Conservation (phyloP, 768 basidiomycete genomes). For the Termitomyces sp. region DNA sequence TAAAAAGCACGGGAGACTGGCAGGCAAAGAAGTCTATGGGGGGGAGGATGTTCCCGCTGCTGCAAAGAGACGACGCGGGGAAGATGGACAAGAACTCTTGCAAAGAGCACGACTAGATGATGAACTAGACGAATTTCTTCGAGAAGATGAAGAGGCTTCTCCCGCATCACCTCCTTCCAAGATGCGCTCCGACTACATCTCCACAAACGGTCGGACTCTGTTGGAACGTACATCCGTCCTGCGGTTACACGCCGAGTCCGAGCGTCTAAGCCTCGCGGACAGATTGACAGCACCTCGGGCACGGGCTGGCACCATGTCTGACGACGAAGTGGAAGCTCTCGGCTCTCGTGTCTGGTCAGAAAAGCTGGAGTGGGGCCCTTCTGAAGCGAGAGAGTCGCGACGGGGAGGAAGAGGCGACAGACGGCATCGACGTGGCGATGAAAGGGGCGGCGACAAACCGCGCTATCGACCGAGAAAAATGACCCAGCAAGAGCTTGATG, state of each 20-base stretch:
- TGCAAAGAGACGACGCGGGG: conserved; percentile 29
- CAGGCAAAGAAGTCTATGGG: conserved; percentile 54
- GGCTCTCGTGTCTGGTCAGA: conserved; percentile 15
- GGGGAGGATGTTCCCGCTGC: conserved; percentile 21
- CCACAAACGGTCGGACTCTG: conserved; percentile 43
- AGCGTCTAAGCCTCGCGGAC: conserved; percentile 29
- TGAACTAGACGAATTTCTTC: conserved; percentile 68
- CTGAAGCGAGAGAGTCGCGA: conserved; percentile 9
- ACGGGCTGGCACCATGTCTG: conserved; percentile 20
- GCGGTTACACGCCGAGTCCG: conserved; percentile 29
- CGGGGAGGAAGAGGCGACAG: conserved; percentile 12
- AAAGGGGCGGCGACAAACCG: conserved; percentile 26
- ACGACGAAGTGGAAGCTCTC: no score
- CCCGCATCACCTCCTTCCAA: conserved; percentile 53
- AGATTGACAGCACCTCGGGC: conserved; percentile 43
- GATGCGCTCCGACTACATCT: conserved; percentile 65
- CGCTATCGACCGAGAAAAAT: conserved; percentile 42
- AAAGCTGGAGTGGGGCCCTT: conserved; percentile 14
- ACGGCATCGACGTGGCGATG: conserved; percentile 17
- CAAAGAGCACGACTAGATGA: conserved; percentile 49
- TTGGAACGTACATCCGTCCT: conserved; percentile 51
- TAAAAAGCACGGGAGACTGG: conserved; percentile 59
- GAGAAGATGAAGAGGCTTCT: conserved; percentile 31
- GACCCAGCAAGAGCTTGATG: conserved; percentile 76
- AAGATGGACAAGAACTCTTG: conserved; percentile 25